Base-by-base conservation (phyloP, 73 alveolate genomes). In the Uronychia setigera region DNA sequence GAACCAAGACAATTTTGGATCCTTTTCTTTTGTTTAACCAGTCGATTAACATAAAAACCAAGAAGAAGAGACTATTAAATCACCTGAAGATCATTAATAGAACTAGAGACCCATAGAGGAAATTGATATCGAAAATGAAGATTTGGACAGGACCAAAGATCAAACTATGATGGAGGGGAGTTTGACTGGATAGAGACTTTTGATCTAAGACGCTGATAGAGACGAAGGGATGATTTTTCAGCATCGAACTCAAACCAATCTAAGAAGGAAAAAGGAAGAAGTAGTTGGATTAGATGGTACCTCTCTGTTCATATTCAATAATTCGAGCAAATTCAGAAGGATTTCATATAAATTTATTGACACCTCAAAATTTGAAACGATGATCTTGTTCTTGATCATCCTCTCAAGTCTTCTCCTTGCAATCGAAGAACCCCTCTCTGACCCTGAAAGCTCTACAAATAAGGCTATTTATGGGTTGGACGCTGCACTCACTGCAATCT, bases 271-370 rank as follows among this genome's bases (percentile, higher is more conserved):
- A 14, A 26, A 25, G 19, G 1, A 31, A 27, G 67, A 83, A 26
- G 14, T 33, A 25, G 29, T n/a, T 13, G 26, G 29, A 14, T 60
- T 80, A 29, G 29, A 74, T 35, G 91, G 91, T n/a, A 35, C 34
- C 32, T 32, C 91, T 5, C 67, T 46, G n/a, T 46, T 46, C 67
- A 11, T 46, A 19, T 46, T 46, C 67, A 11, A 5, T 19, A 5
- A 5, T 19, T 11, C 67, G 67, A 46, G 19, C 67, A 46, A 46
- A 19, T 19, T 46, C 67, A 46, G 67, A 19, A 5, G 67, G 19
- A 11, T 46, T 19, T 19, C 19, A 11, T 11, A 46, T 19, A 11
- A 19, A 19, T 5, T 46, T 5, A 19, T 46, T 46, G 67, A 19
- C 67, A 5, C 5, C 19, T 19, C 67, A 46, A 30, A 29, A 1